A percentile compares a stretch with the other conserved stretches of the same genome.
phyloP scores from a whole-genome alignment of 2,329 filamentous ascomycete species.

The Aspergillus luchuensis region DNA sequence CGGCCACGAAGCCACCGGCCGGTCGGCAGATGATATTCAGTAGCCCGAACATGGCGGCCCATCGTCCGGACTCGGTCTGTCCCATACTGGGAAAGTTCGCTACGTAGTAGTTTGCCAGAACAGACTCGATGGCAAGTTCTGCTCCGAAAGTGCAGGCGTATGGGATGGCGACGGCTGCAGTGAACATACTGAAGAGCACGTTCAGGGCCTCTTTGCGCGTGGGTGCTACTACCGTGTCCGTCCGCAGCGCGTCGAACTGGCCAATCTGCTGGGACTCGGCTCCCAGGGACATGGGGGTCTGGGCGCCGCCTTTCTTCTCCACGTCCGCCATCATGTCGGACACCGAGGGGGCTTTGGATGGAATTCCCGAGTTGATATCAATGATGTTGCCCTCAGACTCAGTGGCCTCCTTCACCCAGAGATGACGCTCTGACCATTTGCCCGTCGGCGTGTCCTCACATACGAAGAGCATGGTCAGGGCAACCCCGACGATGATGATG shows the following conservation, averaged over 20 bases:
- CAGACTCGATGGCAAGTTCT: constrained; percentile 63
- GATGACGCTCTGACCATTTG: constrained; percentile 73
- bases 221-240: constrained; percentile 66
- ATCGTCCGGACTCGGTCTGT: constrained; percentile 58
- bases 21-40: constrained; percentile 54
- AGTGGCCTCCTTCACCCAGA: constrained; percentile 53
- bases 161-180: constrained; percentile 53
- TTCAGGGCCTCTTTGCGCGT: constrained; percentile 61
- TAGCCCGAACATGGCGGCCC: constrained; percentile 58
- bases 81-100: constrained; percentile 57
- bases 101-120: constrained; percentile 62
- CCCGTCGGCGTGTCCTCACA: constrained; percentile 83
- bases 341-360: constrained; percentile 29
- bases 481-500: constrained; percentile 68
- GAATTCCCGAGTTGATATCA: constrained; percentile 30
- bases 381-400: constrained; percentile 31
- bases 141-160: constrained; percentile 65
- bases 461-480: constrained; percentile 68
- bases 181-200: constrained; percentile 64
- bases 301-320: constrained; percentile 36
- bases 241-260: constrained; percentile 52
- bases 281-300: constrained; percentile 29
- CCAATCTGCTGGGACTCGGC: constrained; percentile 50
- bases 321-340: constrained; percentile 28
- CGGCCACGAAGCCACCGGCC: constrained; percentile 54